A percentile compares a stretch with the other conserved stretches of the same genome.
Evolutionary conservation across 257 asterid genomes (phyloP).

Genomic region (Euphrasia confusa): DNA sequence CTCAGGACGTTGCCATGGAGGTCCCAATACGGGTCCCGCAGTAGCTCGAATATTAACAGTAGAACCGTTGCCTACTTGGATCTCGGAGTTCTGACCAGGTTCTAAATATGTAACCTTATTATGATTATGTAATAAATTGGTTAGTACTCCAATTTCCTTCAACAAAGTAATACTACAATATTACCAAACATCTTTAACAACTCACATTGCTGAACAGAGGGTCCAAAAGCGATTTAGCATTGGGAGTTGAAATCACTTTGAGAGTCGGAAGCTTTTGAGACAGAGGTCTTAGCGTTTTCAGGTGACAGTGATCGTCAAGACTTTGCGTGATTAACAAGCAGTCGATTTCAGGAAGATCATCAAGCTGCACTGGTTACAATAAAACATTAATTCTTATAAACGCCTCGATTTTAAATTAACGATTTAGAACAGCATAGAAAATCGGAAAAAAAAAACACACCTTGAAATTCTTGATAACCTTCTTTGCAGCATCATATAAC

Average conservation of each 20-base stretch:
- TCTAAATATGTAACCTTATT: slow-evolving; percentile 79
- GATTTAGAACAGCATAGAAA: not conserved
- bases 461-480: slow-evolving; percentile 60
- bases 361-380: slow-evolving; percentile 57
- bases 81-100: slow-evolving; percentile 56
- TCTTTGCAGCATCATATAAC: slow-evolving; percentile 94
- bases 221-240: slow-evolving; percentile 72
- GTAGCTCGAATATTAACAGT: slow-evolving; percentile 63
- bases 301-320: slow-evolving; percentile 95
- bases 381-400: slow-evolving; percentile 22
- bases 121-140: slow-evolving; percentile 9
- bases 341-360: slow-evolving; percentile 73
- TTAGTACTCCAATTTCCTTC: not conserved
- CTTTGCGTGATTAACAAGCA: slow-evolving; percentile 90
- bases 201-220: slow-evolving; percentile 79
- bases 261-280: slow-evolving; percentile 63
- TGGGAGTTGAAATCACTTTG: slow-evolving; percentile 76
- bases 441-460: slow-evolving; percentile 26
- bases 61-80: slow-evolving; percentile 41
- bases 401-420: not conserved
- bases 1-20: slow-evolving; percentile 99
- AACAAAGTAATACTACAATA: no score
- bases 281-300: slow-evolving; percentile 78
- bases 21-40: slow-evolving; percentile 92
- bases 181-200: not conserved